A percentile compares a stretch with the other conserved stretches of the same genome.
These are phyloP conservation scores for Fomitopsis serialis DNA, from an alignment of 768 basidiomycete species.

Conservation along the genomic window DNA sequence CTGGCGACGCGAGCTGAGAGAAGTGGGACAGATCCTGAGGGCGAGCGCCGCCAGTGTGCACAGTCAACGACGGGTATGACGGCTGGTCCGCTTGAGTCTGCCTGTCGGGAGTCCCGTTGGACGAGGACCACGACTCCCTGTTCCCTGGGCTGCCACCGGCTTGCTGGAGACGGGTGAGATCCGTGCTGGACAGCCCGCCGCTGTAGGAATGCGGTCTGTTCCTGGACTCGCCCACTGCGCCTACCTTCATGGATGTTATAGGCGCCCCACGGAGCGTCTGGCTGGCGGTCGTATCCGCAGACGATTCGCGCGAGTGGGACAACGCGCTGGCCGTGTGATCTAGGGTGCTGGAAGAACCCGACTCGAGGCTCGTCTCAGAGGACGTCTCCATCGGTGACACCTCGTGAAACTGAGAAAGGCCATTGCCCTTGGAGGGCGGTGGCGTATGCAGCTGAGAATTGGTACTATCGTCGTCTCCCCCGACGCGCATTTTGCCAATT, in stretches of 20 bases:
- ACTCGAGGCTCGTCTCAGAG: slow-evolving; percentile 66
- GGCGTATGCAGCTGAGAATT: slow-evolving; percentile 55
- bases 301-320: slow-evolving; percentile 78
- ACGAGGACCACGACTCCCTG: slow-evolving; percentile 22
- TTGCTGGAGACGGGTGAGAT: slow-evolving; percentile 71
- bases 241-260: slow-evolving; percentile 48
- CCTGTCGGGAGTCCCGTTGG: slow-evolving; percentile 24
- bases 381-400: slow-evolving; percentile 69
- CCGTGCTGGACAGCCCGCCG: slow-evolving; percentile 68
- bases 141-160: slow-evolving; percentile 36
- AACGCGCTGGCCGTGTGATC: slow-evolving; percentile 56
- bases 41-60: slow-evolving; percentile 34
- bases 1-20: slow-evolving; percentile 25
- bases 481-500: slow-evolving; percentile 67
- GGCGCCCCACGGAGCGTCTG: slow-evolving; percentile 49
- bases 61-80: slow-evolving; percentile 64
- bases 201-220: slow-evolving; percentile 81
- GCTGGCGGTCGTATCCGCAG: slow-evolving; percentile 45
- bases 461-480: slow-evolving; percentile 47
- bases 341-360: slow-evolving; percentile 57
- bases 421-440: slow-evolving; percentile 57
- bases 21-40: slow-evolving; percentile 50
- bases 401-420: slow-evolving; percentile 55
- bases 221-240: slow-evolving; percentile 50
- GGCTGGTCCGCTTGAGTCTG: slow-evolving; percentile 28